These are phyloP conservation scores for Aspergillus pseudoterreus DNA, from an alignment of 2,329 filamentous ascomycete species.

Conservation along the genomic window DNA sequence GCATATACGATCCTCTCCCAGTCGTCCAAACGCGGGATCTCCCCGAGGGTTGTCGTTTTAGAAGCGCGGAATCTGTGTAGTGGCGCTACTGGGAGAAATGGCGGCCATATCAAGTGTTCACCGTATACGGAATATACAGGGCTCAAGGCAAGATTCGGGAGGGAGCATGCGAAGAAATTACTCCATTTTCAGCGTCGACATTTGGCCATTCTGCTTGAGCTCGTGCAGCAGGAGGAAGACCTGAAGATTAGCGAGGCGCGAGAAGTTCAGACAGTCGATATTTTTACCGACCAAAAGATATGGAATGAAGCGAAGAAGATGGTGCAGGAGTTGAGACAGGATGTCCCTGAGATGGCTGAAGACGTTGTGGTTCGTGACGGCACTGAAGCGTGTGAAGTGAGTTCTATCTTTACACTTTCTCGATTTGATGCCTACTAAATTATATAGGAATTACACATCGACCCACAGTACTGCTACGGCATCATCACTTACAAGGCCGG, in stretches of 20 bases:
- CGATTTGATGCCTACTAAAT: no score
- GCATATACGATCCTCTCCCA: slow-evolving; percentile 20
- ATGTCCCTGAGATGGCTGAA: slow-evolving; percentile 6
- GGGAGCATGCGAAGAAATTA: slow-evolving; percentile 4
- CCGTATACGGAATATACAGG: slow-evolving; percentile 5
- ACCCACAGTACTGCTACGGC: slow-evolving; percentile 9
- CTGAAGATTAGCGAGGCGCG: slow-evolving; percentile 5
- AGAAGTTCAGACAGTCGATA: slow-evolving; percentile 12
- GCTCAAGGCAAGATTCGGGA: slow-evolving; percentile 6
- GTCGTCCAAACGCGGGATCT: background rate
- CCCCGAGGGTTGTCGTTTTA: slow-evolving; percentile 18
- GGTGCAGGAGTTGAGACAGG: slow-evolving; percentile 6
- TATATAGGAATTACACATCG: background rate
- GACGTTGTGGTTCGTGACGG: slow-evolving; percentile 6
- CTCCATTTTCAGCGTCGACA: slow-evolving; percentile 6
- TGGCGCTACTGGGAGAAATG: slow-evolving; percentile 27
- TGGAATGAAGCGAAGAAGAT: slow-evolving; percentile 10
- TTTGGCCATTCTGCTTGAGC: slow-evolving; percentile 4
- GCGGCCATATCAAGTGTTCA: slow-evolving; percentile 20
- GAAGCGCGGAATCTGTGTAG: slow-evolving; percentile 24
- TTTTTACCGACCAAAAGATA: slow-evolving; percentile 8
- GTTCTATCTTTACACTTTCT: background rate
- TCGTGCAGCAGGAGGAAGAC: slow-evolving; percentile 1
- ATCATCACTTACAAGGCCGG: slow-evolving; percentile 16
- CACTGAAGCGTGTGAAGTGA: slow-evolving; percentile 15